Conservation (phyloP, 306 rosid species). For the Oemleria cerasiformis region DNA sequence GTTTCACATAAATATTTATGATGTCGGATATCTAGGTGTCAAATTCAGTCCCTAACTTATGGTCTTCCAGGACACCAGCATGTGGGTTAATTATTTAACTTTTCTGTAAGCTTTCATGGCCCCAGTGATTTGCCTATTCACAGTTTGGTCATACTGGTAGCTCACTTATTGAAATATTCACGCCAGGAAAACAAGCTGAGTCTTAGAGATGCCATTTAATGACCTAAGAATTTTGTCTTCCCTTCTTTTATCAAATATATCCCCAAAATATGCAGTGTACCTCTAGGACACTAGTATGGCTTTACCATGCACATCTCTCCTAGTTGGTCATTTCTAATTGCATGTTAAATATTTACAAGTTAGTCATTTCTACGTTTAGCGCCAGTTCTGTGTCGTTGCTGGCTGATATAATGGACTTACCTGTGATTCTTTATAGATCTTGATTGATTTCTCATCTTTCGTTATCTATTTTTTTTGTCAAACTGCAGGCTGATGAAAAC, state of each 20-base stretch:
- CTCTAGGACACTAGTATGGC: slow-evolving; percentile 1
- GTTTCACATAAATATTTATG: background rate
- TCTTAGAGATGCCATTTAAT: background rate
- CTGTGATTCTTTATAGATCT: background rate
- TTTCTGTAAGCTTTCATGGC: background rate
- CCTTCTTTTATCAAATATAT: background rate
- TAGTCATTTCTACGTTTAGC: background rate
- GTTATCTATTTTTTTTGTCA: slow-evolving; percentile 17
- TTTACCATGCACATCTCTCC: background rate
- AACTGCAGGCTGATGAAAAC: slow-evolving; percentile 70
- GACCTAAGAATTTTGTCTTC: background rate
- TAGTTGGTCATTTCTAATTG: background rate
- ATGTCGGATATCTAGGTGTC: background rate
- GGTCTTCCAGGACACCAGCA: background rate
- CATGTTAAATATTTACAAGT: background rate
- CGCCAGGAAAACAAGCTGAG: too few relatives aligned
- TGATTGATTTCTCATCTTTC: slow-evolving; percentile 16
- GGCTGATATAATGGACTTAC: background rate
- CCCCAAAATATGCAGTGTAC: background rate
- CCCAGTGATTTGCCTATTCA: background rate
- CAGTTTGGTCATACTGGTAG: background rate
- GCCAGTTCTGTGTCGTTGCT: background rate
- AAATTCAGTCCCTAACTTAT: background rate
- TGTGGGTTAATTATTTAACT: background rate
- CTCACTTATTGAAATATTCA: background rate